These are phyloP conservation scores for Aspergillus luchuensis DNA, from an alignment of 2,329 filamentous ascomycete species.

Conservation along the genomic window DNA sequence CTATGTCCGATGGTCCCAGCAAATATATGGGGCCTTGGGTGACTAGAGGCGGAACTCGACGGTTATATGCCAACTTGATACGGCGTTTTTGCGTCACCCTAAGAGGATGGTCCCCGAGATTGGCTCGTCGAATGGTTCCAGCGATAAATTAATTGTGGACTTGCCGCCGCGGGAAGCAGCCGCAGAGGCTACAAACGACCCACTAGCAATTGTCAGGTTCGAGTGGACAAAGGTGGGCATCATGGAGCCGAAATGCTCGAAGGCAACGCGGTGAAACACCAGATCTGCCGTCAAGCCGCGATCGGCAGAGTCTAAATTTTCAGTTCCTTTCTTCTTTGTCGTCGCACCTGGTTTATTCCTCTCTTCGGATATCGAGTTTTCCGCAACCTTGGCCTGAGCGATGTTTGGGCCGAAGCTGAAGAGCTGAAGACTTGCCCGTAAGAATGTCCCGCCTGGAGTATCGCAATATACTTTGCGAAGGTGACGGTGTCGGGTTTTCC, in stretches of 20 bases:
- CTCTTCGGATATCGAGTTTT: constrained; percentile 39
- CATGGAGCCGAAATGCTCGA: constrained; percentile 40
- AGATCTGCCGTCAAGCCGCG: constrained; percentile 14
- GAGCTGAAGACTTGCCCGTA: constrained; percentile 57
- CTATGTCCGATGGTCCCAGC: constrained; percentile 52
- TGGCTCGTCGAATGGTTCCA: constrained; percentile 69
- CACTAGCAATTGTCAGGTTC: constrained; percentile 35
- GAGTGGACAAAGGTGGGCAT: constrained; percentile 34
- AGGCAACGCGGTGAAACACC: constrained; percentile 36
- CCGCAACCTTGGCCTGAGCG: constrained; percentile 42
- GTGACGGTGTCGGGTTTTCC: constrained; percentile 51
- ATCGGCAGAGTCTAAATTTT: neutral
- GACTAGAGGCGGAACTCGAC: constrained; percentile 37
- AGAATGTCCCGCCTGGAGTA: constrained; percentile 67
- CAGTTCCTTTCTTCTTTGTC: neutral
- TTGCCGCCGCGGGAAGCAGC: constrained; percentile 61
- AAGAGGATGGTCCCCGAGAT: constrained; percentile 49
- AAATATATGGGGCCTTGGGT: constrained; percentile 49
- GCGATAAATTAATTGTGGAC: constrained; percentile 65
- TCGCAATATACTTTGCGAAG: constrained; percentile 64
- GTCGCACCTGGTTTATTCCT: constrained; percentile 15
- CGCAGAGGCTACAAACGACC: constrained; percentile 59
- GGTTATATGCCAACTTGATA: constrained; percentile 34
- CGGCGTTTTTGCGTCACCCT: constrained; percentile 32
- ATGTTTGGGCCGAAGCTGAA: constrained; percentile 66